Percentiles rank a stretch among this genome's conserved stretches.
Conservation (phyloP, 2,329 filamentous ascomycete genomes). For the Apiospora koreana region DNA sequence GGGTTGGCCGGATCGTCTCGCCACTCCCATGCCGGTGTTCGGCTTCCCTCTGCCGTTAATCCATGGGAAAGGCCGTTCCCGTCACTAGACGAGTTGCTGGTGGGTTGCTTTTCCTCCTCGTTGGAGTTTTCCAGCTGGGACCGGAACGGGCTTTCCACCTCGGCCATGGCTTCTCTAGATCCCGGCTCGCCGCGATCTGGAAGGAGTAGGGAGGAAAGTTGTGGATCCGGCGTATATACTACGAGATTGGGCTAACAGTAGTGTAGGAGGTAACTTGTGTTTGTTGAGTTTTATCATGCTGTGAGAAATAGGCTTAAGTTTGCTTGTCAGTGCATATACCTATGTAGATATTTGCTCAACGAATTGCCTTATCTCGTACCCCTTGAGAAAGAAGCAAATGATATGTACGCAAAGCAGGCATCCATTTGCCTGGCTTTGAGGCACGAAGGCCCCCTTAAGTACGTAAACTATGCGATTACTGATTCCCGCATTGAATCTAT, state of each 20-base stretch:
- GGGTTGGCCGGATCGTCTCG: constrained; percentile 46
- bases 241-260: no score
- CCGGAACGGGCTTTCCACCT: no score
- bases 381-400: neutral
- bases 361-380: neutral
- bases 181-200: neutral
- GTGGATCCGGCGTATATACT: no score
- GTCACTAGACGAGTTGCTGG: neutral
- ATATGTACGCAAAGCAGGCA: neutral
- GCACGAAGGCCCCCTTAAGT: neutral
- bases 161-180: neutral
- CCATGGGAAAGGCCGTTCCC: neutral
- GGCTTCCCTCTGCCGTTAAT: neutral
- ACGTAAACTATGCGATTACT: neutral
- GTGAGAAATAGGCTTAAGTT: neutral
- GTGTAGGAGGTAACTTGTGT: neutral
- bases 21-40: constrained; percentile 31
- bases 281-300: neutral
- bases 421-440: neutral
- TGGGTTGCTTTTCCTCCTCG: neutral
- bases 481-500: neutral
- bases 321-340: neutral
- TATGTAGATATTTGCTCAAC: neutral
- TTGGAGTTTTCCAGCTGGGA: neutral
- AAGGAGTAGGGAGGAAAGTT: neutral